A percentile compares a stretch with the other conserved stretches of the same genome.
Conservation (phyloP, 2,329 filamentous ascomycete genomes). For the Aureobasidium mangrovei region DNA sequence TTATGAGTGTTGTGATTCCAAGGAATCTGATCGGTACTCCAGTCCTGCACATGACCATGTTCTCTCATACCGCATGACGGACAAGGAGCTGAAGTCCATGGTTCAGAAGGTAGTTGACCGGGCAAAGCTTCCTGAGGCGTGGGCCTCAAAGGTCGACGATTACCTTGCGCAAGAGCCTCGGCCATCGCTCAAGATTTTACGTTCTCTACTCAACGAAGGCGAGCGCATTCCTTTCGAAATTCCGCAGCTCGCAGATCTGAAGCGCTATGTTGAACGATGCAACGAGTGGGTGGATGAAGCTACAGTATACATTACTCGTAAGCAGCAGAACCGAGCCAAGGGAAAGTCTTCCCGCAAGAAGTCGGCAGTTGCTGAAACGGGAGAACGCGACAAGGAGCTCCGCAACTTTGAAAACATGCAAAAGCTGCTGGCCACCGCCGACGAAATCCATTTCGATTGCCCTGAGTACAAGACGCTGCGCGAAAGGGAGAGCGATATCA, state of each 20-base stretch:
- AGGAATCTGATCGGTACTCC: slow-evolving; percentile 58
- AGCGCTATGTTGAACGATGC: slow-evolving; percentile 87
- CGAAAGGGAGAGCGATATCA: slow-evolving; percentile 77
- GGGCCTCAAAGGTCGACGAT: slow-evolving; percentile 84
- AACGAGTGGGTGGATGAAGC: slow-evolving; percentile 98
- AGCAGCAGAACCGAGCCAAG: slow-evolving; percentile 94
- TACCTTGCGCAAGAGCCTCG: slow-evolving; percentile 74
- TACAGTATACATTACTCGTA: slow-evolving; percentile 89
- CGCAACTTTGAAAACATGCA: slow-evolving; percentile 85
- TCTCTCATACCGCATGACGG: slow-evolving; percentile 67
- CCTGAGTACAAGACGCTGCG: slow-evolving; percentile 78
- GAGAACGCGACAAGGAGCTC: slow-evolving; percentile 74
- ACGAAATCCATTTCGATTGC: slow-evolving; percentile 85
- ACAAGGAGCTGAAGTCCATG: slow-evolving; percentile 57
- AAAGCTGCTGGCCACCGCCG: slow-evolving; percentile 72
- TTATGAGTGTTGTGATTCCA: slow-evolving; percentile 68
- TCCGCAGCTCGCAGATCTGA: slow-evolving; percentile 69
- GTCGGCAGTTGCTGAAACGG: slow-evolving; percentile 57
- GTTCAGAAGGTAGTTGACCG: slow-evolving; percentile 78
- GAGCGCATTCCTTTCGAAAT: slow-evolving; percentile 92
- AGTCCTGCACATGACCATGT: slow-evolving; percentile 51
- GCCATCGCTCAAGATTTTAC: slow-evolving; percentile 77
- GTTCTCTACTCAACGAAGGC: slow-evolving; percentile 79
- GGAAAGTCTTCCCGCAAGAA: slow-evolving; percentile 77
- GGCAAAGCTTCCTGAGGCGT: slow-evolving; percentile 73